phyloP scores from a whole-genome alignment of 2,329 filamentous ascomycete species.

The Escovopsis sp. region DNA sequence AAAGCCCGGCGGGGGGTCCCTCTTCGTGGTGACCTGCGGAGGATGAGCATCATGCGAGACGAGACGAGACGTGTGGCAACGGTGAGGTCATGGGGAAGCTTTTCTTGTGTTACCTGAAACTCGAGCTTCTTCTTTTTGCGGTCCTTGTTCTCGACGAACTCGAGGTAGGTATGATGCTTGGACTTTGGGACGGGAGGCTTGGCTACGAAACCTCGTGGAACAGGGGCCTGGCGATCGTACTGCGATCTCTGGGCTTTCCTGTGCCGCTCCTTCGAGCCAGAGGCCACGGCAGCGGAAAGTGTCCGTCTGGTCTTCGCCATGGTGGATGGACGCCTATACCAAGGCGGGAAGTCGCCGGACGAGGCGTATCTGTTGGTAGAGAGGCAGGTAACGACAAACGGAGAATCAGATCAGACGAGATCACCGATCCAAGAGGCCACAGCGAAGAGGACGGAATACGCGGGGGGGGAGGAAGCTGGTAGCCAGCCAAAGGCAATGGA shows the following conservation, averaged over 20 bases:
- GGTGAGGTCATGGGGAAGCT: too few species aligned
- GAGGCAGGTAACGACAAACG: not conserved
- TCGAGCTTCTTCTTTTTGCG: slow-evolving; percentile 52
- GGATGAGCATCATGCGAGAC: slow-evolving; percentile 14
- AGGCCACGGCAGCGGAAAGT: slow-evolving; percentile 14
- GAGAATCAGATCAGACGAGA: not conserved
- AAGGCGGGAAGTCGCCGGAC: not conserved
- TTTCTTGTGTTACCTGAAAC: slow-evolving; percentile 31
- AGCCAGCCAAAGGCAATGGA: too few species aligned
- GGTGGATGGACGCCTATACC: slow-evolving; percentile 5
- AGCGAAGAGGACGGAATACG: not conserved
- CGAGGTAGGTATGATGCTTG: slow-evolving; percentile 47
- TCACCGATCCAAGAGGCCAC: not conserved
- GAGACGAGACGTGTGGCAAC: slow-evolving; percentile 5
- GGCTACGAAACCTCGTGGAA: slow-evolving; percentile 21
- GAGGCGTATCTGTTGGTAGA: slow-evolving; percentile 1
- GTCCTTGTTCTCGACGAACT: slow-evolving; percentile 48
- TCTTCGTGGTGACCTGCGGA: slow-evolving; percentile 34
- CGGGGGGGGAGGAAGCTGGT: too few species aligned
- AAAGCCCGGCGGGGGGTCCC: slow-evolving; percentile 42
- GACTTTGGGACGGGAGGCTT: slow-evolving; percentile 26
- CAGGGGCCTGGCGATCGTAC: slow-evolving; percentile 18
- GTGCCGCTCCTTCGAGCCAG: slow-evolving; percentile 21
- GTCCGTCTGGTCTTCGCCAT: slow-evolving; percentile 24
- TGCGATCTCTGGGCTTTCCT: slow-evolving; percentile 17